Conservation (phyloP, 805 yeast genomes). For the Pichia membranifaciens region DNA sequence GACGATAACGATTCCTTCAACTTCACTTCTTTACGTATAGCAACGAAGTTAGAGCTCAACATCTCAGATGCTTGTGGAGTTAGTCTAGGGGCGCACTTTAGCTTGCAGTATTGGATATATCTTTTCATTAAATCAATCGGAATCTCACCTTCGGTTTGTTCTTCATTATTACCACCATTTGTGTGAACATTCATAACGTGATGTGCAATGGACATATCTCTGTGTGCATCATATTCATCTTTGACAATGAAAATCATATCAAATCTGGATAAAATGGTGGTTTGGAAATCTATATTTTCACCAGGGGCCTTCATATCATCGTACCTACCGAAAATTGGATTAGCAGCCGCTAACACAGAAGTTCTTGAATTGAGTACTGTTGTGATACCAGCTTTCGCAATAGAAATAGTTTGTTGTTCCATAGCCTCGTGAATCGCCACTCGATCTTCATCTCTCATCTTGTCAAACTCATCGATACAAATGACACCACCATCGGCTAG, state of each 20-base stretch:
- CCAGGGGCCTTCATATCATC: conserved; percentile 96
- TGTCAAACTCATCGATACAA: conserved; percentile 98
- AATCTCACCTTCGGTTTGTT: conserved; percentile 69
- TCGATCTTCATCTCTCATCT: conserved; percentile 98
- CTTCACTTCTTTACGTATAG: conserved; percentile 78
- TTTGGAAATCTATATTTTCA: conserved; percentile 96
- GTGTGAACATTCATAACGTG: conserved; percentile 96
- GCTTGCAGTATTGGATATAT: conserved; percentile 83
- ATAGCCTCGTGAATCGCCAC: conserved; percentile 99
- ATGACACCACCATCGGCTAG: conserved; percentile 99
- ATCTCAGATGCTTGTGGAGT: conserved; percentile 86
- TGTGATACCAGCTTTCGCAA: conserved; percentile 98
- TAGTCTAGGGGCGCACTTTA: conserved; percentile 88
- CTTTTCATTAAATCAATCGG: conserved; percentile 88
- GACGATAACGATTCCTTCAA: conserved; percentile 74
- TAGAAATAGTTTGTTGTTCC: conserved; percentile 99
- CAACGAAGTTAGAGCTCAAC: conserved; percentile 86
- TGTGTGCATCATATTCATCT: conserved; percentile 82
- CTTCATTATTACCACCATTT: conserved; percentile 49
- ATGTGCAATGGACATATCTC: conserved; percentile 86
- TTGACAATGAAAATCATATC: conserved; percentile 98
- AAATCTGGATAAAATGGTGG: conserved; percentile 92
- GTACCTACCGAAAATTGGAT: conserved; percentile 94
- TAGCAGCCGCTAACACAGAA: conserved; percentile 95
- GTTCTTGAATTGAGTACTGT: conserved; percentile 95